Evolutionary conservation across 306 rosid species (phyloP), one percentile per base, ranked within the genome.

Genomic region (Prunus davidiana): DNA sequence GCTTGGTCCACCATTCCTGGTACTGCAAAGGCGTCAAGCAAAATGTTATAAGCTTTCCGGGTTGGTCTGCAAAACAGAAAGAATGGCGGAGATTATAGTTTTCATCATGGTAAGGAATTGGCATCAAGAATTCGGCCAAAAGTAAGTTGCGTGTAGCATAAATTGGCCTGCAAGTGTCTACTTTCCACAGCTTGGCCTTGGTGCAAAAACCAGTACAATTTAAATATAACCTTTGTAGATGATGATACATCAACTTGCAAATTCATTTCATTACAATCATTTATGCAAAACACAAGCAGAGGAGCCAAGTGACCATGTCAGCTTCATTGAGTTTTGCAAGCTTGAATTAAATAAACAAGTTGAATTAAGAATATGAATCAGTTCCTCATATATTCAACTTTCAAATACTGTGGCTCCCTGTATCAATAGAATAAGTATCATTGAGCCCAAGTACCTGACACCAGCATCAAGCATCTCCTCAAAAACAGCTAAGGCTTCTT

Each of bases 391-490:
- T 51, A 16, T 27, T 9, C 22, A 32, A 54, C 12, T 76, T 30
- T n/a, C 27, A n/a, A 30, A 46, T 4, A 2, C 72, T 68, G 8
- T 5, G 32, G 41, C 24, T 68, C 22, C 14, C 12, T 56, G 19
- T 45, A 69, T 20, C 47, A 71, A 41, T 58, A 69, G 38, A 63
- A 76, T n/a, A 22, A 14, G 43, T 43, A 51, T 24, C 56, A 13
- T 55, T 58, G 24, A 25, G 72, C 54, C 78, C 27, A 78, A 79
- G 81, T 77, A 92, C 97, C 97, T 95, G 82, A 95, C 91, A 82
- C 97, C 97, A 66, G 99, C 96, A 78, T 91, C 91, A 64, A 95
- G 97, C 97, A 95, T 95, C 82, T 95, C 97, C 87, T 92, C 99
- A 45, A 92, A 95, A 64, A 95, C 99, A 43, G 97, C 97, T n/a